Evolutionary conservation across 345 rosid genomes (phyloP).

Genomic region (Melastoma malabathricum): DNA sequence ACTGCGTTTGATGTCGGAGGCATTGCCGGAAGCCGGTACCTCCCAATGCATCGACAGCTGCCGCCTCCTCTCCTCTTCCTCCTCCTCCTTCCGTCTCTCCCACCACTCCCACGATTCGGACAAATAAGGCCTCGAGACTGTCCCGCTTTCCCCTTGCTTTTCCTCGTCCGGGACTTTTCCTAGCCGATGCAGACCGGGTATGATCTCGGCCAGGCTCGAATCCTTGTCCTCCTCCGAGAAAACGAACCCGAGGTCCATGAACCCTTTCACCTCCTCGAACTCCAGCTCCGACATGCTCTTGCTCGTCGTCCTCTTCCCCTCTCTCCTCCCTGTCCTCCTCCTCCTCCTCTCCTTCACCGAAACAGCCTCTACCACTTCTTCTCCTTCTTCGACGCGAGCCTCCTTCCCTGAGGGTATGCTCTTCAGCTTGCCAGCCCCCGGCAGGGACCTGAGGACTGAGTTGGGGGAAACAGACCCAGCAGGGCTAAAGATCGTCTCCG

Average conservation of each 20-base stretch:
- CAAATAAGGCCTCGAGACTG: constrained; percentile 54
- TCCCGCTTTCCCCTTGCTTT: background rate
- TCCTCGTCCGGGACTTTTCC: constrained; percentile 21
- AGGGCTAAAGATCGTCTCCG: constrained; percentile 16
- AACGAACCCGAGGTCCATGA: constrained; percentile 84
- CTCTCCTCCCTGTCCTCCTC: background rate
- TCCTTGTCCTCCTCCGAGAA: constrained; percentile 66
- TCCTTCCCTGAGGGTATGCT: constrained; percentile 12
- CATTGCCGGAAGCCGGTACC: constrained; percentile 36
- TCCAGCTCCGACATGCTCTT: constrained; percentile 63
- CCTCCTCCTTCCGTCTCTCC: constrained; percentile 9
- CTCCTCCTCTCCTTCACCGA: background rate
- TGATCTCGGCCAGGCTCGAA: constrained; percentile 51
- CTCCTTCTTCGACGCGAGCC: constrained; percentile 2
- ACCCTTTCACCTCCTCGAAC: constrained; percentile 71
- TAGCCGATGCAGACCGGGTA: constrained; percentile 60
- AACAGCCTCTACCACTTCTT: background rate
- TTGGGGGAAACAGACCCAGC: constrained; percentile 24
- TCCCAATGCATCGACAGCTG: constrained; percentile 34
- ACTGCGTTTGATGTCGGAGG: constrained; percentile 44
- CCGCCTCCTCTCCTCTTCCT: constrained; percentile 19
- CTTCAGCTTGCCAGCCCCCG: no score
- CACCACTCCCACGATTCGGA: constrained; percentile 73
- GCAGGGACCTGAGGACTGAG: constrained; percentile 28
- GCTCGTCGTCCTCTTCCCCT: constrained; percentile 12